Base-by-base conservation (phyloP, 2,329 filamentous ascomycete genomes). In the Lasiodiplodia gonubiensis region DNA sequence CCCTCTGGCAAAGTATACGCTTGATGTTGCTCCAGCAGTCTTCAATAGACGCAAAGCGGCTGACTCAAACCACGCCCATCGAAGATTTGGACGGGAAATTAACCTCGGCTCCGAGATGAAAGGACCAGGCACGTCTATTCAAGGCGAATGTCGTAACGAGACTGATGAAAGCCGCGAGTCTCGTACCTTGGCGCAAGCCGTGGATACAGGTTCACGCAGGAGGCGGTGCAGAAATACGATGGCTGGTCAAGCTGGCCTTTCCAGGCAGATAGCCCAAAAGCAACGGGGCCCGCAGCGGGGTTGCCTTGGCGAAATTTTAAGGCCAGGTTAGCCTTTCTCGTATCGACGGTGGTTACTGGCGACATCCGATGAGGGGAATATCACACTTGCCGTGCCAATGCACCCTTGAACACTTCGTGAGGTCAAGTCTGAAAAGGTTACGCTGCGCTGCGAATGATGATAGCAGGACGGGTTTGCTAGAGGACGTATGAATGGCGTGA, bases 271-370 rank as follows among this genome's bases (percentile, higher is more conserved):
- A 37, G 37, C 27, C 33, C 39, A 59, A 21, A 37, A 14, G 39
- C 57, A n/a, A 11, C 16, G 25, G 14, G 30, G 30, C 30, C 30
- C 16, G 10, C 35, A 27, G 12, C 6, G n/a, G 23, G 25, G 46
- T 49, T 21, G 27, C 21, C 59, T 51, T 63, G 59, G 59, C 46
- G n/a, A 35, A 60, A 60, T 7, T 27, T n/a, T 51, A 61, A 61
- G 23, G n/a, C 18, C 16, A 49, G 4, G n/a, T 61, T 61, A 61
- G 42, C 42, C 33, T 61, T 49, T 35, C 27, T 51, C n/a, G 42
- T 51, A 37, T 61, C 35, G 16, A 46, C n/a, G 18, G 39, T 18
- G 39, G n/a, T n/a, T 18, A 46, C 37, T 39, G 37, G 3, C 37
- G 14, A 16, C 39, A 16, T 46, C 16, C 39, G n/a, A 46, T 16